Percentiles rank a stretch among this genome's conserved stretches.
Evolutionary conservation across 2,329 filamentous ascomycete genomes (phyloP).

Genomic region (Biscogniauxia mediterranea): DNA sequence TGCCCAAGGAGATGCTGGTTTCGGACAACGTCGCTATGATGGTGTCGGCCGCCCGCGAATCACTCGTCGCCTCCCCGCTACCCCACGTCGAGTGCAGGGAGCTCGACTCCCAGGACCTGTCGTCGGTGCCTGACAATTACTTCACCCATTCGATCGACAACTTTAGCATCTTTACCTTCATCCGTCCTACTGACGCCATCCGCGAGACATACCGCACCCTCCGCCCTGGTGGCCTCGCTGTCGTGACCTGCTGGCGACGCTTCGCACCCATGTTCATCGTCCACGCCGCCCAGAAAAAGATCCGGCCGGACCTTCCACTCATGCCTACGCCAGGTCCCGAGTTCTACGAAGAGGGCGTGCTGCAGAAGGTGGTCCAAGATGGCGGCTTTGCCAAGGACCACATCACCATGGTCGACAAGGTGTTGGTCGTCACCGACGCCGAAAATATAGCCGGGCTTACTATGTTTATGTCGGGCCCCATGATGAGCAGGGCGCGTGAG

Average conservation of each 20-base stretch:
- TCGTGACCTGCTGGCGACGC: conserved; percentile 27
- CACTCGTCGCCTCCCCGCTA: conserved; percentile 25
- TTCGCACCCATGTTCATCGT: conserved; percentile 26
- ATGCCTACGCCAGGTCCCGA: conserved; percentile 24
- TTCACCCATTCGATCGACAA: conserved; percentile 29
- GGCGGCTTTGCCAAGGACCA: conserved; percentile 23
- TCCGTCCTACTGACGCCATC: conserved; percentile 18
- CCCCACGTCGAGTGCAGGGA: conserved; percentile 26
- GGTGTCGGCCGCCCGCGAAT: conserved; percentile 29
- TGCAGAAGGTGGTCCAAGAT: conserved; percentile 26
- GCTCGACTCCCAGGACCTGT: conserved; percentile 27
- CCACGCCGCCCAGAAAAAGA: conserved; percentile 26
- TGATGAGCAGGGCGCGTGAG: conserved; percentile 30
- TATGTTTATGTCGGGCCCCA: conserved; percentile 28
- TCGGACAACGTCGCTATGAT: conserved; percentile 30
- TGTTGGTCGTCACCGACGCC: conserved; percentile 23
- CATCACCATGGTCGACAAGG: conserved; percentile 22
- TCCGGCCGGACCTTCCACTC: conserved; percentile 25
- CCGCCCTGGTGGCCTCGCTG: conserved; percentile 20
- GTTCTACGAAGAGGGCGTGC: conserved; percentile 25
- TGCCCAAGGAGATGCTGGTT: conserved; percentile 27
- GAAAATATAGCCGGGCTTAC: conserved; percentile 30
- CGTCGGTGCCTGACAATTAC: conserved; percentile 21
- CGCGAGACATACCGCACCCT: conserved; percentile 27
- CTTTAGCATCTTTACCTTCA: conserved; percentile 29